Base-by-base conservation (phyloP, 2,329 filamentous ascomycete species). In the Calonectria naviculata region DNA sequence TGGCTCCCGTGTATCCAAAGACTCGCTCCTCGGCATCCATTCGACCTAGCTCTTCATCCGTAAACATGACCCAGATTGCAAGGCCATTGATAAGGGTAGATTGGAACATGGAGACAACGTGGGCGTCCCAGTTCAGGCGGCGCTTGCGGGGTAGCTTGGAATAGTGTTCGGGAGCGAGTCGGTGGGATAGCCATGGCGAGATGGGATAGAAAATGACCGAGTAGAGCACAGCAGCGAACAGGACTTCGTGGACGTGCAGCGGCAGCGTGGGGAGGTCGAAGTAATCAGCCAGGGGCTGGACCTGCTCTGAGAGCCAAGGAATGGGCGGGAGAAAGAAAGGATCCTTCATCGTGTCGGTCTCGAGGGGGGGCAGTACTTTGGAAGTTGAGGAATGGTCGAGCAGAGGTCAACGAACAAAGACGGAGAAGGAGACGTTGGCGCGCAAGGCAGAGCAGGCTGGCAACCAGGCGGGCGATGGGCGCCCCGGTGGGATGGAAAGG, bases 61-160 rank as follows among this genome's bases (percentile, higher is more conserved):
- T 83, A 67, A 86, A 87, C 83, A 95, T 93, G 68, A 94, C 89
- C 88, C 91, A 95, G 19, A 97, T 83, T n/a, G 93, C 93, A 36
- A 95, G 84, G 58, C 76, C 81, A 81, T 93, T 94, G 84, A 97
- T 94, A 67, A 94, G 84, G 36, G 88, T 85, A 80, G 91, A 93
- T 87, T 97, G 94, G 67, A 94, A 87, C 75, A 97, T 89, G n/a
- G 93, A 95, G 36, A 97, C 94, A 67, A 96, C 92, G 80, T 96
- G 94, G 28, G 95, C 92, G 81, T 97, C 91, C 94, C 94, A 97
- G 86, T 93, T 97, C 73, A 95, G 86, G 52, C 84, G 84, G 80
- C 88, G 89, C 68, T 93, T 94, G 67, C 89, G 87, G 29, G 86
- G 84, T 60, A 91, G 89, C 76, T 94, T 87, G 36, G 85, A 81